Evolutionary conservation across 208 protist species (phyloP).

Genomic region (Trypanosoma caninum): DNA sequence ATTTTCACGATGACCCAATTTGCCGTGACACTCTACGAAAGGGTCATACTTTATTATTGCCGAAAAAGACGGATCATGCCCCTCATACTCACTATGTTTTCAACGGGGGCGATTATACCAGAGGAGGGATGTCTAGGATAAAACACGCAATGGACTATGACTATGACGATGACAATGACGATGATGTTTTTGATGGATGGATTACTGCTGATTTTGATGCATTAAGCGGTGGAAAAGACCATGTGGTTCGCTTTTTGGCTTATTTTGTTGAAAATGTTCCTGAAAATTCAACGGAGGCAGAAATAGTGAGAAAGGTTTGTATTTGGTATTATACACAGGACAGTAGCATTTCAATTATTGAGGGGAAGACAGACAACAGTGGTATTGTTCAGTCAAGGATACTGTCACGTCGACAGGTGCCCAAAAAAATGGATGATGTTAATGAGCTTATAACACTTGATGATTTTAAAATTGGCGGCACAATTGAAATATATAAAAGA

Average conservation of each 20-base stretch:
- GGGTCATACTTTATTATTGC: conserved; percentile 72
- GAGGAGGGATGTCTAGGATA: background rate
- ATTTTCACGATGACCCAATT: conserved; percentile 92
- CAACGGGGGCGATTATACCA: conserved; percentile 32
- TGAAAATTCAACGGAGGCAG: conserved; percentile 51
- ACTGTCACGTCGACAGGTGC: conserved; percentile 76
- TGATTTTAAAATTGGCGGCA: conserved; percentile 71
- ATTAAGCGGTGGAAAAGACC: conserved; percentile 56
- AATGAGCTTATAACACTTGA: conserved; percentile 57
- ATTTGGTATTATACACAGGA: conserved; percentile 79
- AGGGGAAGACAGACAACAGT: conserved; percentile 66
- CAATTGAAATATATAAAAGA: conserved; percentile 68
- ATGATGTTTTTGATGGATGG: conserved; percentile 68
- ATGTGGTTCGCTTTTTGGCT: conserved; percentile 71
- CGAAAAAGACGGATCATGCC: conserved; percentile 47
- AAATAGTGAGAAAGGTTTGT: conserved; percentile 66
- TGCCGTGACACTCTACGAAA: conserved; percentile 73
- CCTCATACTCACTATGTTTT: conserved; percentile 84
- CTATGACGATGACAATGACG: conserved; percentile 23
- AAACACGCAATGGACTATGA: conserved; percentile 11
- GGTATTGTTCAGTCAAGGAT: conserved; percentile 69
- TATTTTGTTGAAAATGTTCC: conserved; percentile 76
- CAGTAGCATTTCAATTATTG: conserved; percentile 73
- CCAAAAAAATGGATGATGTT: conserved; percentile 32
- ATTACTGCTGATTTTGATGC: conserved; percentile 53